phyloP scores from a whole-genome alignment of 2,329 filamentous ascomycete species.

The Claviceps maximensis region DNA sequence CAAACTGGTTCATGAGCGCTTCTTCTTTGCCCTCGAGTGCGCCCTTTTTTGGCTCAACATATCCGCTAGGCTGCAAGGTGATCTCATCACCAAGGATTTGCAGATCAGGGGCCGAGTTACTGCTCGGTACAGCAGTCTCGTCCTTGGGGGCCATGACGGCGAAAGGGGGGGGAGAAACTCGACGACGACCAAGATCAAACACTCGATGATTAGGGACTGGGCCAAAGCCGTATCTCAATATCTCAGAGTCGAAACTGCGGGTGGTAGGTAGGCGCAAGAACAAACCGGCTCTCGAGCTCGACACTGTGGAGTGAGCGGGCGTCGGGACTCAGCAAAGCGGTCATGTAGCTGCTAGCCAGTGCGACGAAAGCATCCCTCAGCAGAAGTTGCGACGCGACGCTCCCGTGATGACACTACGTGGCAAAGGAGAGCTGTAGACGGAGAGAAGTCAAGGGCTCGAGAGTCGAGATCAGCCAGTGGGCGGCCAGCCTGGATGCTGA shows the following conservation, averaged over 20 bases:
- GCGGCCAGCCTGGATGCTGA: background rate
- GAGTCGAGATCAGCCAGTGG: background rate
- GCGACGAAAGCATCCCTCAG: conserved; percentile 1
- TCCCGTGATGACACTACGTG: background rate
- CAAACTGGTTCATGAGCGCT: conserved; percentile 68
- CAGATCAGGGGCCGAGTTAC: conserved; percentile 53
- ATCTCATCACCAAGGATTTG: conserved; percentile 64
- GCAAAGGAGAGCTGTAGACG: background rate
- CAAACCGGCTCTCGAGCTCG: background rate
- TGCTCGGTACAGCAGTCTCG: conserved; percentile 16
- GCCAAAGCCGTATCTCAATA: background rate
- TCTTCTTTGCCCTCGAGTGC: conserved; percentile 46
- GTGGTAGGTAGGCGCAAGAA: background rate
- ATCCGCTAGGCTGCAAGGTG: conserved; percentile 61
- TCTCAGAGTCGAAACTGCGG: background rate
- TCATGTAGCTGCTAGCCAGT: background rate
- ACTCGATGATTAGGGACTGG: background rate
- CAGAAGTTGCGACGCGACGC: background rate
- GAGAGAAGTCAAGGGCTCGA: background rate
- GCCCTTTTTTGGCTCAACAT: conserved; percentile 35
- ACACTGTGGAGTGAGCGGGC: background rate
- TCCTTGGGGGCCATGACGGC: conserved; percentile 19
- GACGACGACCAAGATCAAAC: background rate
- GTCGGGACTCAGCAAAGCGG: background rate
- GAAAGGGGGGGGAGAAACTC: background rate